Evolutionary conservation across 73 alveolate genomes (phyloP).

Genomic region (Diophrys sp.): DNA sequence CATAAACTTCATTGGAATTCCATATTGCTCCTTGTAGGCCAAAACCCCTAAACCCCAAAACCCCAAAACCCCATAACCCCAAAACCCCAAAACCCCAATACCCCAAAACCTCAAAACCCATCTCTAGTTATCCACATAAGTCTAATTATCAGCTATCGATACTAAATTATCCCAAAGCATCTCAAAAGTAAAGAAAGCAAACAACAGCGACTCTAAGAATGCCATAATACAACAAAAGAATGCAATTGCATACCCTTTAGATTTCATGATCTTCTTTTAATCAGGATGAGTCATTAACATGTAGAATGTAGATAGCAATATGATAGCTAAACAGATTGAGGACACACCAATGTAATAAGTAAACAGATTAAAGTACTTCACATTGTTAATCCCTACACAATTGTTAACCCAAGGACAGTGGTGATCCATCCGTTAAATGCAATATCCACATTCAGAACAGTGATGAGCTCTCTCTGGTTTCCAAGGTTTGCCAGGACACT

Average conservation of each 20-base stretch:
- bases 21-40: conserved; percentile 48
- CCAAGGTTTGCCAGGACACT: conserved; percentile 41
- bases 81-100: too few relatives aligned
- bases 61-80: too few relatives aligned
- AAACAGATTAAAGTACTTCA: conserved; percentile 55
- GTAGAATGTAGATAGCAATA: conserved; percentile 22
- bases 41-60: too few relatives aligned
- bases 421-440: conserved; percentile 62
- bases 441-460: conserved; percentile 39
- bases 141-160: conserved; percentile 46
- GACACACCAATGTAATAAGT: conserved; percentile 45
- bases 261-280: conserved; percentile 8
- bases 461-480: conserved; percentile 68
- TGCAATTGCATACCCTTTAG: conserved; percentile 38
- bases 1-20: conserved; percentile 24
- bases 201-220: conserved; percentile 49
- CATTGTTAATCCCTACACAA: conserved; percentile 68
- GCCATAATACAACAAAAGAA: conserved; percentile 36
- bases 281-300: conserved; percentile 30
- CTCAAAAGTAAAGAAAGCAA: conserved; percentile 57
- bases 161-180: conserved; percentile 48
- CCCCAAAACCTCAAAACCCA: too few relatives aligned
- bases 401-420: conserved; percentile 77
- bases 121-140: conserved; percentile 54
- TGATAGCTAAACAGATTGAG: conserved; percentile 18